Base-by-base conservation (phyloP, 2,329 filamentous ascomycete genomes). In the Colletotrichum echinochloae region DNA sequence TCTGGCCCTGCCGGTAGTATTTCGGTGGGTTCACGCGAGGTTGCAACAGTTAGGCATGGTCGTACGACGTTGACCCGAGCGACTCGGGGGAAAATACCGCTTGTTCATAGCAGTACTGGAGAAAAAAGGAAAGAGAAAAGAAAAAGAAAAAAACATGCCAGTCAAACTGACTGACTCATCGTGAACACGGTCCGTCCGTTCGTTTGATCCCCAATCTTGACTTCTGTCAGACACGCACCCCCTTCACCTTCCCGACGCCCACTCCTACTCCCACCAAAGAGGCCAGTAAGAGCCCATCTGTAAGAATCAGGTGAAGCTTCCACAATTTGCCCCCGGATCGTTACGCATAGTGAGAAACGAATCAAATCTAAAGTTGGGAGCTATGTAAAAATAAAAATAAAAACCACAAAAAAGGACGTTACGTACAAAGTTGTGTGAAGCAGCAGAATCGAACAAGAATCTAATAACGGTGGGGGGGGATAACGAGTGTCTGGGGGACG, bases 401-500 rank as follows among this genome's bases (percentile, higher is more conserved):
- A n/a, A n/a, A n/a, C n/a, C n/a, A n/a, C n/a, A 41, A 41, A 59
- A 57, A 60, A 60, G 11, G 23, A 11, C 12, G 14, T 37, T 49
- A 23, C 37, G 30, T 44, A 41, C 59, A 48, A 28, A 37, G 44
- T n/a, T 7, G 11, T n/a, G 23, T 44, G n/a, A 57, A 41, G 33
- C 20, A 37, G 16, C 37, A 56, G 51, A 41, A 26, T 49, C 18
- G 35, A 26, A 28, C 23, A 51, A 26, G 37, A 26, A 49, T 62
- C 39, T 23, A 51, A n/a, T 26, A 57, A 51, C 26, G 12, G 20
- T 26, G 18, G 20, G 35, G 30, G 28, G 30, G 35, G 4, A 51
- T 57, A 64, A 49, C n/a, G 41, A 35, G 35, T 14, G 65, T 46
- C 26, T 35, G 33, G n/a, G 16, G 41, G 12, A 48, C 26, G 51